Conservation (phyloP, 2,329 filamentous ascomycete genomes). For the Monosporascus sp. region DNA sequence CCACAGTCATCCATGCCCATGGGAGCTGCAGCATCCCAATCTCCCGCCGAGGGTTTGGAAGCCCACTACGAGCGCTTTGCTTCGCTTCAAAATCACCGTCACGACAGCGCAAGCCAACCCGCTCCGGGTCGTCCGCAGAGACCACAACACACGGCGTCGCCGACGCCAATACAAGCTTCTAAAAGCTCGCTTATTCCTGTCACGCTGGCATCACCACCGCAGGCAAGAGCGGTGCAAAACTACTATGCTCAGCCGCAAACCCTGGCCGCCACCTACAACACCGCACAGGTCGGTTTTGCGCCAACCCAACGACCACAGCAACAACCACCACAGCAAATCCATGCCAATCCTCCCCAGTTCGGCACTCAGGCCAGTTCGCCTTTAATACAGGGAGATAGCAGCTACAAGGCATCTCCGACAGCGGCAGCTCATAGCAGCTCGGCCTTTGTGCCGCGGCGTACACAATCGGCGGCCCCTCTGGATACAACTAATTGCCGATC, state of each 20-base stretch:
- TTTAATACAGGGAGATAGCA: slow-evolving; percentile 24
- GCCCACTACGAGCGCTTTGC: slow-evolving; percentile 25
- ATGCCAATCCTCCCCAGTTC: slow-evolving; percentile 25
- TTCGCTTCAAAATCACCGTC: slow-evolving; percentile 17
- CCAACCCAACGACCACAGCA: slow-evolving; percentile 23
- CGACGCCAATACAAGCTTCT: slow-evolving; percentile 20
- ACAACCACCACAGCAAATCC: slow-evolving; percentile 11
- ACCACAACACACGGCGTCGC: slow-evolving; percentile 21
- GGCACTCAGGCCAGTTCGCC: slow-evolving; percentile 26
- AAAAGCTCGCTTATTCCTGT: slow-evolving; percentile 23
- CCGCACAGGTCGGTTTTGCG: slow-evolving; percentile 22
- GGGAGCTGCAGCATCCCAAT: slow-evolving; percentile 15
- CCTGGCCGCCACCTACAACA: slow-evolving; percentile 20
- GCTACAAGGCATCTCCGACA: slow-evolving; percentile 26
- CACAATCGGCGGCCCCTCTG: slow-evolving; percentile 25
- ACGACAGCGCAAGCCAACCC: slow-evolving; percentile 17
- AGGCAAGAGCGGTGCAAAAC: slow-evolving; percentile 17
- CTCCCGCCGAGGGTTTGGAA: slow-evolving; percentile 21
- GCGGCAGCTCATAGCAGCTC: slow-evolving; percentile 21
- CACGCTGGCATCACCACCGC: slow-evolving; percentile 22
- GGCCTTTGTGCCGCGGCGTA: slow-evolving; percentile 22
- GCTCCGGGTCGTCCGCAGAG: slow-evolving; percentile 20
- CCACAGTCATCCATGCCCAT: slow-evolving; percentile 16
- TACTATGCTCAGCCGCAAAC: slow-evolving; percentile 24
- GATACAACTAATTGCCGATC: slow-evolving; percentile 24